phyloP scores from a whole-genome alignment of 2,329 filamentous ascomycete genomes.

The Harringtonia lauricola region DNA sequence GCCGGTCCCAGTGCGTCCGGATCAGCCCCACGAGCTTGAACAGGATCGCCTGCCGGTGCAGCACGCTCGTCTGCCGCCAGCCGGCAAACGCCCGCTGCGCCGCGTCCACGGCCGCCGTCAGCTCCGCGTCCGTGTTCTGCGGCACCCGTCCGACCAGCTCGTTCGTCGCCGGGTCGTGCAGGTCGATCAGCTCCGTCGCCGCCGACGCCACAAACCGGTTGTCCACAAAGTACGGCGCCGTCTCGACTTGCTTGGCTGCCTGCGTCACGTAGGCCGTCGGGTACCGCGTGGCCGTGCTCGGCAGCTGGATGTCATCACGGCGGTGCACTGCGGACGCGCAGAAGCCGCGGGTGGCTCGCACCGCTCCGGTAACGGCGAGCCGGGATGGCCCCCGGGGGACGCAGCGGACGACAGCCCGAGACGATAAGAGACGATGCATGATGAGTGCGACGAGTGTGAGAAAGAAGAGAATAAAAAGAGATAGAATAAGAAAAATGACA shows the following conservation, averaged over 20 bases:
- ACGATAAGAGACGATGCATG: no score
- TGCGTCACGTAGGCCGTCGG: slow-evolving; percentile 61
- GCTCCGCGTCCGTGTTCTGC: slow-evolving; percentile 68
- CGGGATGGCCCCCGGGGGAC: no score
- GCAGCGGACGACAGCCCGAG: no score
- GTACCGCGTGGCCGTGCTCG: slow-evolving; percentile 48
- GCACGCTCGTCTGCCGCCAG: slow-evolving; percentile 62
- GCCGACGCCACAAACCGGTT: slow-evolving; percentile 64
- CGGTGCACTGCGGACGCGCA: slow-evolving; percentile 47
- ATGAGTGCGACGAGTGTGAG: no score
- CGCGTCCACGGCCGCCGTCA: slow-evolving; percentile 63
- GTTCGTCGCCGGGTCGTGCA: slow-evolving; percentile 77
- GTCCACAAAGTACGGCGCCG: slow-evolving; percentile 75
- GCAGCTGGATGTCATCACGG: slow-evolving; percentile 26
- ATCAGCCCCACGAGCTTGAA: slow-evolving; percentile 76
- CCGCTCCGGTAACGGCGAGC: no score
- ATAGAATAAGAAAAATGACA: no score
- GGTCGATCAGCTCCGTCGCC: slow-evolving; percentile 63
- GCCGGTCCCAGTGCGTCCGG: slow-evolving; percentile 72
- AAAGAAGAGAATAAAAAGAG: no score
- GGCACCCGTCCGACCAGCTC: slow-evolving; percentile 75
- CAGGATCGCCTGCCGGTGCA: slow-evolving; percentile 74
- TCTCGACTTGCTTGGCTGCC: slow-evolving; percentile 43
- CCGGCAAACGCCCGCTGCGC: slow-evolving; percentile 64
- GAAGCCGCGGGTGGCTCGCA: slow-evolving; percentile 31